Evolutionary conservation across 257 asterid species (phyloP), one percentile per base, ranked within the genome.

Genomic region (Lithospermum erythrorhizon): DNA sequence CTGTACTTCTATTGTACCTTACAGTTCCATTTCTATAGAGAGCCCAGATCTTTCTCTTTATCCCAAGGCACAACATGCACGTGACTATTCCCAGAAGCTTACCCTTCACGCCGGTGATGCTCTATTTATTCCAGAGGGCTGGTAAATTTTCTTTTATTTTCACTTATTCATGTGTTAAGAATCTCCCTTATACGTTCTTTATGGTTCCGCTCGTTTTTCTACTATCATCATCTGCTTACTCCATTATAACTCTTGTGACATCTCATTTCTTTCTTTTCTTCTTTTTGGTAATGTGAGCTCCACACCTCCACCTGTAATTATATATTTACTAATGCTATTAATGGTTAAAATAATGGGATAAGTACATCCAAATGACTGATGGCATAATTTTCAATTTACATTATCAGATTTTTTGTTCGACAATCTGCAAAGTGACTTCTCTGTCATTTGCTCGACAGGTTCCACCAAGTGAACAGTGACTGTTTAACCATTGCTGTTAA

Each of bases 401-500:
- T 8, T 35, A 7, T 35, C 45, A 10, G 45, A 2, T 35, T 35
- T 35, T 15, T 45, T 21, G 52, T 53, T 61, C 27, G 21, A 45
- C 30, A 19, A 22, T 30, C 21, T 20, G 24, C 15, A 19, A 53
- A 53, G 13, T 23, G 27, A 18, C 27, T 59, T 53, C 10, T 72
- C 56, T 68, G 35, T 78, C 63, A 68, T 72, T 0, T 62, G 25
- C 65, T 27, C 63, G 59, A 66, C 67, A 93, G 99, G 97, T 93
- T 79, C 74, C 99, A 89, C 82, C 99, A 93, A 83, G 96, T 93
- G 73, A 95, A 93, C 79, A 93, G 99, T 68, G 95, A 67, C 61
- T 69, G 69, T 76, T 67, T 93, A 70, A 89, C 95, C 58, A 80
- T 82, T 58, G 99, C 97, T 61, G 84, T 93, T 72, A 93, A 93